Evolutionary conservation across 2,329 filamentous ascomycete species (phyloP), one percentile per base, ranked within the genome.

Genomic region (Aspergillus carbonarius): DNA sequence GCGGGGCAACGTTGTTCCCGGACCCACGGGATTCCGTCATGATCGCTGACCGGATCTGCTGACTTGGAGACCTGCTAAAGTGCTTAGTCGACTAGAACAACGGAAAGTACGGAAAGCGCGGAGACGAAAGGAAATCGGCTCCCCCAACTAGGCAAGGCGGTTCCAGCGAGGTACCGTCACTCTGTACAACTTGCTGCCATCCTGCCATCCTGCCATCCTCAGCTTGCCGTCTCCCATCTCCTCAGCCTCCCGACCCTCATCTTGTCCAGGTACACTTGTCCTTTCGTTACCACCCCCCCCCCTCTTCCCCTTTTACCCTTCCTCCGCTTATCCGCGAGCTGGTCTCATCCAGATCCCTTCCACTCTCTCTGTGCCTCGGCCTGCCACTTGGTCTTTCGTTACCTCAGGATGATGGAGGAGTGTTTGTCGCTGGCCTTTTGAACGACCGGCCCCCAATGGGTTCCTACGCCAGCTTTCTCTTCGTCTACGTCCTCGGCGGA

Each of bases 401-500:
- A 54, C 50, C 56, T 62, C 58, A 62, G 58, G 59, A 66, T 66
- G 58, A 68, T 63, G 64, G 73, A 72, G 73, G 71, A 73, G 70
- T 61, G 69, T 64, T 66, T 66, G 64, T 65, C 65, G 60, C 64
- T 66, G 63, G 63, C 61, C 49, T 63, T 67, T 60, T 73, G 68
- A 71, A 71, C 65, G 58, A 67, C 63, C 63, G 62, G 44, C 54
- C 70, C 72, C 72, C 70, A 68, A 78, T 78, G 76, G 74, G 75
- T 73, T 73, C 73, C 59, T 71, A 83, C 69, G 72, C 70, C 63
- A 76, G 76, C 67, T 87, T 93, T 70, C 80, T 96, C 64, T 75
- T 89, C 70, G 83, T 89, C 73, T 97, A 96, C 81, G 73, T 96
- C 65, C 78, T 96, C 59, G 93, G 93, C 76, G 93, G 93, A 69